Conservation (phyloP, 2,329 filamentous ascomycete genomes). For the Epicoccum sorghinum region DNA sequence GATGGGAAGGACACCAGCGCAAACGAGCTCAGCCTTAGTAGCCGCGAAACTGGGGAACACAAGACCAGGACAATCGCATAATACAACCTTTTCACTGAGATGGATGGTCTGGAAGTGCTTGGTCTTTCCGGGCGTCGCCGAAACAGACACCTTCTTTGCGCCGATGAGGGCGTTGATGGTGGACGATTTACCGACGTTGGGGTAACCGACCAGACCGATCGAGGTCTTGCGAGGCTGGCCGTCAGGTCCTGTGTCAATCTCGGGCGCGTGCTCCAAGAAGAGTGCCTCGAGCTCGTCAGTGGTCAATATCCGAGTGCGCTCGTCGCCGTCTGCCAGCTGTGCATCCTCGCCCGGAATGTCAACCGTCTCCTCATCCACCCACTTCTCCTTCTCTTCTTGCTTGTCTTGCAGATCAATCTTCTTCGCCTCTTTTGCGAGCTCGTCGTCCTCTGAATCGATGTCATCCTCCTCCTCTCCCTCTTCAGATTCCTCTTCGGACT, state of each 20-base stretch:
- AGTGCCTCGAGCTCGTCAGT: conserved; percentile 91
- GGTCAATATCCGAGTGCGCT: conserved; percentile 75
- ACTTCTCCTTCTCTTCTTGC: conserved; percentile 49
- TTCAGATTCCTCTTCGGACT: conserved; percentile 44
- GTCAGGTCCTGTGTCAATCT: conserved; percentile 58
- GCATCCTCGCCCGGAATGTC: conserved; percentile 45
- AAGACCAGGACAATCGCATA: conserved; percentile 97
- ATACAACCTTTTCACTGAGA: conserved; percentile 83
- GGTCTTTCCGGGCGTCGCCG: conserved; percentile 95
- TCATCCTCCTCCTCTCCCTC: conserved; percentile 42
- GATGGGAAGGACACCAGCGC: conserved; percentile 92
- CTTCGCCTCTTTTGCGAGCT: conserved; percentile 50
- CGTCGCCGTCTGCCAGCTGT: conserved; percentile 47
- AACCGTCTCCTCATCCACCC: conserved; percentile 49
- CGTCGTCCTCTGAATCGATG: conserved; percentile 52
- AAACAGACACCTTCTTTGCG: conserved; percentile 97
- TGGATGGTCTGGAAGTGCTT: conserved; percentile 99
- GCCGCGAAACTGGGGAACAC: conserved; percentile 98
- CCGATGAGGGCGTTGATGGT: conserved; percentile 99
- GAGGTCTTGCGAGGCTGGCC: conserved; percentile 70
- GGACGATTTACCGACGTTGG: conserved; percentile 98
- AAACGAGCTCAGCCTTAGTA: conserved; percentile 94
- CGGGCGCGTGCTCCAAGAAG: conserved; percentile 77
- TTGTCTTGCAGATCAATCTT: conserved; percentile 55
- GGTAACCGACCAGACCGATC: conserved; percentile 95